Base-by-base conservation (phyloP, 345 rosid genomes). In the Acer yangbiense region DNA sequence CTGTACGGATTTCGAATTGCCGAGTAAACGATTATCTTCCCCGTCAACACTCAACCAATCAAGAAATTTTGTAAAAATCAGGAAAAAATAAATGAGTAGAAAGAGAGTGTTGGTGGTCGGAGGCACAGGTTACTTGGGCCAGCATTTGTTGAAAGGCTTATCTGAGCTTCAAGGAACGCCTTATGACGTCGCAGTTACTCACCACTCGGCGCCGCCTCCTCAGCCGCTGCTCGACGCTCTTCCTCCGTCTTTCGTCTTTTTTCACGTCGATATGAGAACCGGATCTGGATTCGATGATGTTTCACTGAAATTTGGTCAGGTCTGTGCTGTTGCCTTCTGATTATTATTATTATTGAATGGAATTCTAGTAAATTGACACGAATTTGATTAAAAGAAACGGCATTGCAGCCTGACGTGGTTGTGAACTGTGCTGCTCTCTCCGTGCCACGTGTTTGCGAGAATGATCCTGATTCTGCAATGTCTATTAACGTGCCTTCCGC, bases 401-500 rank as follows among this genome's bases (percentile, higher is more conserved):
- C 89, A 92, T 74, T 78, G 61, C 89, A 93, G 98, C 97, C 98
- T 58, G 80, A 91, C 78, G 91, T 93, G 65, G 93, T 93, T 21
- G 90, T 93, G 79, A 95, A 95, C 80, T 95, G 97, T 75, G 97
- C 96, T 57, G 99, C 99, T 13, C 76, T 93, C 27, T 93, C 98
- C 1, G 89, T 90, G 41, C 99, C 99, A 12, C 93, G 96, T 67
- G 90, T 73, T 14, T 95, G 99, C 70, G 97, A 93, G 78, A 86
- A 76, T 69, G 96, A 93, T 81, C 93, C 98, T 61, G 88, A 68
- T 57, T 84, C 90, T 32, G 89, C 98, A 11, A 86, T 84, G 89
- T 85, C 97, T 32, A 75, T 89, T 60, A 95, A 95, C 71, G 90
- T 93, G 21, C 99, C 99, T 77, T 79, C 84, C 6, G 82, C 94